A percentile compares a stretch with the other conserved stretches of the same genome.
These are phyloP conservation scores for Aaosphaeria arxii DNA, from an alignment of 2,329 filamentous ascomycete species.

Conservation along the genomic window DNA sequence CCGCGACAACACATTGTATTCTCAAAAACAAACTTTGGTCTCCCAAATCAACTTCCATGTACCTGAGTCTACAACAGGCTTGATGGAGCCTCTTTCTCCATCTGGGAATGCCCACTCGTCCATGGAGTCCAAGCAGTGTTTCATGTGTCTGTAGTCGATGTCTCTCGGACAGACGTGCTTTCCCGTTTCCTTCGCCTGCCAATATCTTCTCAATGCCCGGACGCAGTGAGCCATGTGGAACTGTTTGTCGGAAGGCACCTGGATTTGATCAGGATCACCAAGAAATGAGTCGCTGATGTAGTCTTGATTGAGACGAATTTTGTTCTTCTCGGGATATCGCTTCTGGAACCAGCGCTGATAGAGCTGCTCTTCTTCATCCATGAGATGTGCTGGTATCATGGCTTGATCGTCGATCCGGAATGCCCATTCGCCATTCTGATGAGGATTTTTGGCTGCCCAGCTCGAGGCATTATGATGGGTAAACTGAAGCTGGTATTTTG, in stretches of 20 bases:
- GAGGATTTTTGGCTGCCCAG: background rate
- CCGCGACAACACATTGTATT: too few relatives aligned
- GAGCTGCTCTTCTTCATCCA: conserved; percentile 4
- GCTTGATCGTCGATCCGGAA: conserved; percentile 16
- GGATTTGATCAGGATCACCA: conserved; percentile 1
- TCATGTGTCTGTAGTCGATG: conserved; percentile 8
- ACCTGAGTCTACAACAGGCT: too few relatives aligned
- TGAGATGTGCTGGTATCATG: conserved; percentile 6
- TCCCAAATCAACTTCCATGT: too few relatives aligned
- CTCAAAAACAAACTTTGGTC: too few relatives aligned
- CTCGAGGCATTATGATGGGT: conserved; percentile 3
- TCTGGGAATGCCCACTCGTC: conserved; percentile 13
- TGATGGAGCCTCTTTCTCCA: background rate
- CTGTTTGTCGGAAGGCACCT: conserved; percentile 6
- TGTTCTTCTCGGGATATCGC: conserved; percentile 6
- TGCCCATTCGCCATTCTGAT: conserved; percentile 4
- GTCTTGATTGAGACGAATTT: conserved; percentile 2
- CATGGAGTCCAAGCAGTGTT: conserved; percentile 9
- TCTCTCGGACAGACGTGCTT: conserved; percentile 9
- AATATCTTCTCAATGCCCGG: conserved; percentile 7
- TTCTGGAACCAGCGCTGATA: conserved; percentile 10
- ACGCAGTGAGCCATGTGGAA: conserved; percentile 13
- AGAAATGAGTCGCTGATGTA: conserved; percentile 9
- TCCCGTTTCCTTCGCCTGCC: conserved; percentile 7
- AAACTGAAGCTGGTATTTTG: conserved; percentile 6